These are phyloP conservation scores for Juglanconis oblonga DNA, from an alignment of 2,329 filamentous ascomycete genomes.

Conservation along the genomic window DNA sequence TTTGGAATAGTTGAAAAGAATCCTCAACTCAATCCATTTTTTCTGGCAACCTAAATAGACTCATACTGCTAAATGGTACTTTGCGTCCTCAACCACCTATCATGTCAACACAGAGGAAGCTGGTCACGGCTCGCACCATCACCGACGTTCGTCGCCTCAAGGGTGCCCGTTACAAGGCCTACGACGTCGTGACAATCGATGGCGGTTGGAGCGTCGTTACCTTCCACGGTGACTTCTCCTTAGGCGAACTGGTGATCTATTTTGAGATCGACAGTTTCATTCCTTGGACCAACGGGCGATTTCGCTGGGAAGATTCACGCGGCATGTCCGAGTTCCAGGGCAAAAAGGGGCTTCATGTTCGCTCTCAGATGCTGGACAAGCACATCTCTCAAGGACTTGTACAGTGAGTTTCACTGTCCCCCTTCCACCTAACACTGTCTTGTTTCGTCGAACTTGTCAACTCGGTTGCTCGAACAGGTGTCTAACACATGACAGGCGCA, in stretches of 20 bases:
- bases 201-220: slow-evolving; percentile 29
- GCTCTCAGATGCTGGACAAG: slow-evolving; percentile 17
- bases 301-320: slow-evolving; percentile 21
- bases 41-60: too few relatives aligned
- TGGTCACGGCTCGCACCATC: slow-evolving; percentile 28
- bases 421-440: neutral
- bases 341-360: slow-evolving; percentile 24
- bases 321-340: slow-evolving; percentile 17
- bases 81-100: neutral
- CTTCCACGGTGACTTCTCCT: slow-evolving; percentile 7
- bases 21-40: too few relatives aligned
- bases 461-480: too few relatives aligned
- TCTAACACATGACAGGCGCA: neutral
- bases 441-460: neutral
- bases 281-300: slow-evolving; percentile 20
- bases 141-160: slow-evolving; percentile 13
- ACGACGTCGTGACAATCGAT: slow-evolving; percentile 19
- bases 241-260: slow-evolving; percentile 28
- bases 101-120: slow-evolving; percentile 28
- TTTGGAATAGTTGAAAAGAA: too few relatives aligned
- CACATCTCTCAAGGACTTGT: slow-evolving; percentile 29
- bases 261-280: slow-evolving; percentile 33
- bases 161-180: slow-evolving; percentile 12
- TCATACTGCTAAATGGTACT: too few relatives aligned
- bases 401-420: slow-evolving; percentile 16